A percentile compares a stretch with the other conserved stretches of the same genome.
Evolutionary conservation across 305 asterid species (phyloP).

Genomic region (Rubia balearica): DNA sequence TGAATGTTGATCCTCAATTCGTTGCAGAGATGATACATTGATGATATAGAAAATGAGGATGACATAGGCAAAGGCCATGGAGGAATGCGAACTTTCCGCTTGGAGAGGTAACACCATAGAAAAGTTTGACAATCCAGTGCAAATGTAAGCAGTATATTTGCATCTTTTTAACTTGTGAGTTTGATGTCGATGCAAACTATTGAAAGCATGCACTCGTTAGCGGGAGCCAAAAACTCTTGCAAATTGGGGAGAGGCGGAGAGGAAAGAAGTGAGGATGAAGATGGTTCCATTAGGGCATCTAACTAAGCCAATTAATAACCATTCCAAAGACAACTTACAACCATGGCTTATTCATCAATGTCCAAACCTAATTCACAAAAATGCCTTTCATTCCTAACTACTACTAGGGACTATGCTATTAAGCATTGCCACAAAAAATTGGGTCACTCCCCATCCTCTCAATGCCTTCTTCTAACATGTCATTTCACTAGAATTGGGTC

Average conservation of each 20-base stretch:
- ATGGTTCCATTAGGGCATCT: neutral
- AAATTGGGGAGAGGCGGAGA: too few species aligned
- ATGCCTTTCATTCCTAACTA: conserved; percentile 3
- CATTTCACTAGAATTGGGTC: neutral
- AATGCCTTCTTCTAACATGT: neutral
- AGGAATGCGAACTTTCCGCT: too few species aligned
- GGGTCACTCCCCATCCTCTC: neutral
- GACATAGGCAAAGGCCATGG: conserved; percentile 54
- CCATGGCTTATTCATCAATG: neutral
- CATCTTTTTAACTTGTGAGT: too few species aligned
- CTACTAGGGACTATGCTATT: conserved; percentile 1
- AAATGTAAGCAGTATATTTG: too few species aligned
- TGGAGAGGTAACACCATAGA: too few species aligned
- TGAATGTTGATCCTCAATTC: conserved; percentile 55
- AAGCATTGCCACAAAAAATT: conserved; percentile 14
- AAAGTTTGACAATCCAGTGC: too few species aligned
- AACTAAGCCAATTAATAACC: neutral
- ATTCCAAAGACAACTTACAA: neutral
- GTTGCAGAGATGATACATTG: conserved; percentile 59
- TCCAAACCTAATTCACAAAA: neutral
- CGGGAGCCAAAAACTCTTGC: too few species aligned
- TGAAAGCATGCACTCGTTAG: too few species aligned
- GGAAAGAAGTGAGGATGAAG: neutral
- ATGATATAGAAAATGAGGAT: conserved; percentile 69
- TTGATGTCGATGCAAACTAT: too few species aligned